Percentiles rank a stretch among this genome's conserved stretches.
phyloP scores from a whole-genome alignment of 331 rosid genomes.

The Arachis monticola region DNA sequence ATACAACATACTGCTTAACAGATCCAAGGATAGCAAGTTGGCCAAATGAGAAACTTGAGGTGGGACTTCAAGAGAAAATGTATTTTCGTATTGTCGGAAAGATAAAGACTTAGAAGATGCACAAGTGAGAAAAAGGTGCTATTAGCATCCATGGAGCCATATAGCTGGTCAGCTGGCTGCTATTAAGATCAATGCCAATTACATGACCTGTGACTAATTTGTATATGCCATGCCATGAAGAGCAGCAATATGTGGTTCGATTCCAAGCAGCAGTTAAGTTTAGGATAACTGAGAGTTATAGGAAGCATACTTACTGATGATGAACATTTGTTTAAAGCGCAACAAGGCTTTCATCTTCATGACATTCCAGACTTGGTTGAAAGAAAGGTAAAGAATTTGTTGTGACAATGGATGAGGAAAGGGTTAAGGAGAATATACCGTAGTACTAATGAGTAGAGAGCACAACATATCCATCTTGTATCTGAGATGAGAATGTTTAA shows the following conservation, averaged over 20 bases:
- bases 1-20: neutral
- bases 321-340: too few relatives aligned
- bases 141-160: neutral
- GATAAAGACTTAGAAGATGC: slow-evolving; percentile 42
- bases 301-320: too few relatives aligned
- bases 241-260: slow-evolving; percentile 41
- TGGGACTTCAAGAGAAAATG: slow-evolving; percentile 46
- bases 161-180: slow-evolving; percentile 40
- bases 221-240: slow-evolving; percentile 54
- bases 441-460: too few relatives aligned
- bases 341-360: too few relatives aligned
- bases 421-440: too few relatives aligned
- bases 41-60: slow-evolving; percentile 30
- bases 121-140: slow-evolving; percentile 42
- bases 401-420: too few relatives aligned
- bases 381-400: too few relatives aligned
- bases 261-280: too few relatives aligned
- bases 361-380: too few relatives aligned
- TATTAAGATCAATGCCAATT: slow-evolving; percentile 28
- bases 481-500: too few relatives aligned
- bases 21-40: slow-evolving; percentile 12
- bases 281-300: too few relatives aligned
- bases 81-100: slow-evolving; percentile 21
- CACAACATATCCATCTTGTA: too few relatives aligned
- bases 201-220: slow-evolving; percentile 34